These are phyloP conservation scores for Saccharomyces hybrid DNA, from an alignment of 1,139 yeast species.

Conservation along the genomic window DNA sequence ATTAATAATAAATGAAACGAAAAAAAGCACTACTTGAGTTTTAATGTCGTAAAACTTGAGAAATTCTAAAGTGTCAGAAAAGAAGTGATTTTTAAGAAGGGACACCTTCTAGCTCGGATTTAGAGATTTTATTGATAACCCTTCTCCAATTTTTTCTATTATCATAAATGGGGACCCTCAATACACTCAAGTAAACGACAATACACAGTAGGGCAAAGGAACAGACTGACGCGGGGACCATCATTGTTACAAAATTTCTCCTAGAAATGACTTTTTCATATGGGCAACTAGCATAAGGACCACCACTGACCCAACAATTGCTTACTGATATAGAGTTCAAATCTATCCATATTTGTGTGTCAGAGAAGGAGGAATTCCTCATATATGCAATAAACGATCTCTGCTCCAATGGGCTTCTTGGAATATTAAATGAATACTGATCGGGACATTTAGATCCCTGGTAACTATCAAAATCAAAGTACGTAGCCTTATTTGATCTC, in stretches of 20 bases:
- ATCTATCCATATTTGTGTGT: constrained; percentile 59
- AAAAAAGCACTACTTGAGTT: background rate
- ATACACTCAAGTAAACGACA: constrained; percentile 34
- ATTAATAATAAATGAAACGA: background rate
- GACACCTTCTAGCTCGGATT: constrained; percentile 51
- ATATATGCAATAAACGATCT: constrained; percentile 27
- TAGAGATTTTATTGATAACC: constrained; percentile 38
- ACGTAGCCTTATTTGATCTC: constrained; percentile 33
- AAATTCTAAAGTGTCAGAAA: background rate
- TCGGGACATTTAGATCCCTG: constrained; percentile 43
- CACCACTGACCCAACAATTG: constrained; percentile 84
- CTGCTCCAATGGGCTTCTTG: constrained; percentile 46
- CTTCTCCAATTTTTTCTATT: constrained; percentile 52
- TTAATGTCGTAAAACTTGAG: background rate
- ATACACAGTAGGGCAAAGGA: constrained; percentile 42
- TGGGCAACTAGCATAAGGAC: constrained; percentile 72
- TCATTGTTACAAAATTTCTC: constrained; percentile 51
- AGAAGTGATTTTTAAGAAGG: constrained; percentile 38
- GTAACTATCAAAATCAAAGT: constrained; percentile 36
- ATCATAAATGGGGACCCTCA: constrained; percentile 44
- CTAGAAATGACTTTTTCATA: constrained; percentile 51
- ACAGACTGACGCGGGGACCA: constrained; percentile 60
- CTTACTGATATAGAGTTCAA: constrained; percentile 66
- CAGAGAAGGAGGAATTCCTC: constrained; percentile 7
- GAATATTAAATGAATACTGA: constrained; percentile 48